Base-by-base conservation (phyloP, 306 rosid genomes). In the Prunus mongolica region DNA sequence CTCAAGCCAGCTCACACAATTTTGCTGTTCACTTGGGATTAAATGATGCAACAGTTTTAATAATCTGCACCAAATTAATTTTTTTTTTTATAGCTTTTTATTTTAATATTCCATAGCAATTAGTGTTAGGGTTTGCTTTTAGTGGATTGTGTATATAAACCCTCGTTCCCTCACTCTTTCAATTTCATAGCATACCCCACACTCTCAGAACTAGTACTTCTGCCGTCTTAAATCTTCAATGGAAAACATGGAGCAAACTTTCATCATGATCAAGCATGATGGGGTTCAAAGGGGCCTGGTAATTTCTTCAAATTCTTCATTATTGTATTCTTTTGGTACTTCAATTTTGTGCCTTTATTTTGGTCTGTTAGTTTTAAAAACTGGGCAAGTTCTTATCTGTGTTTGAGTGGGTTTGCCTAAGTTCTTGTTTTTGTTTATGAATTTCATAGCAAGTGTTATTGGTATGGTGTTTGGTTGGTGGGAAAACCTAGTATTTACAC, bases 201-300 rank as follows among this genome's bases (percentile, higher is more conserved):
- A 24, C 24, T 2, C 75, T 65, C 79, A 6, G 55, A 49, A 52
- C 20, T 1, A 22, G 18, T 3, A n/a, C 56, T 46, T 12, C 18
- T 12, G 10, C 63, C 18, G 12, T 54, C 49, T 19, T 19, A 32
- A 45, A 55, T 54, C 84, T 7, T 56, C 16, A 14, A 65, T 58
- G 22, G 34, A 22, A 55, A 81, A 67, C 12, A 90, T 92, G 96
- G 97, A 92, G 85, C 97, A 87, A 32, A 87, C 96, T 69, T 92
- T 88, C 79, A 90, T 92, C 86, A 92, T 92, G 97, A 90, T 92
- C 85, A 92, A 92, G 89, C 97, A 93, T 6, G 96, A 92, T 88
- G 96, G 97, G 3, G 97, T 92, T 56, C 97, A 92, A 77, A 90
- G 97, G 76, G 97, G 97, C 76, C 88, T 92, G 63, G 97, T 92